Percentiles rank a stretch among this genome's conserved stretches.
These are phyloP conservation scores for Nakazawaea pomicola DNA, from an alignment of 805 yeast species.

Conservation along the genomic window DNA sequence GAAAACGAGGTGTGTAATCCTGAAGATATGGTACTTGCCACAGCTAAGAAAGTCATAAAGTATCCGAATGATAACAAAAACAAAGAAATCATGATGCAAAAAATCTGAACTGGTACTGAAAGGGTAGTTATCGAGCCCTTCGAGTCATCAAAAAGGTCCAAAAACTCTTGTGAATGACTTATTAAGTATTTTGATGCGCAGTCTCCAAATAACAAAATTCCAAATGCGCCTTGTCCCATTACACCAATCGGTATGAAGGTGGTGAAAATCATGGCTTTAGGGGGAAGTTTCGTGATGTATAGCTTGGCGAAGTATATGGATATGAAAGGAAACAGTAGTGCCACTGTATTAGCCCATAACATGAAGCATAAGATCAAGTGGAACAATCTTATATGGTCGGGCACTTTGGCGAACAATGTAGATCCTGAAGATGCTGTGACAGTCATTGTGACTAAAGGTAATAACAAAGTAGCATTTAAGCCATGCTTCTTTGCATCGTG, in stretches of 20 bases:
- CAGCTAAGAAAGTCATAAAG: constrained; percentile 17
- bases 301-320: constrained; percentile 58
- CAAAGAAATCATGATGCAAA: constrained; percentile 6
- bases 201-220: constrained; percentile 33
- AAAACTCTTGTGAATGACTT: not conserved
- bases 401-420: constrained; percentile 39
- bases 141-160: not conserved
- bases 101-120: not conserved
- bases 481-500: constrained; percentile 16
- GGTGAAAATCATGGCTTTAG: constrained; percentile 50
- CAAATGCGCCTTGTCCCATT: constrained; percentile 80
- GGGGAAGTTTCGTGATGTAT: constrained; percentile 54
- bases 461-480: constrained; percentile 53
- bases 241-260: constrained; percentile 79
- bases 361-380: constrained; percentile 51
- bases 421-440: constrained; percentile 75
- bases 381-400: constrained; percentile 39
- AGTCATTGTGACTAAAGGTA: constrained; percentile 78
- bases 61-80: constrained; percentile 20
- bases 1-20: constrained; percentile 28
- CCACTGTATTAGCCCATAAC: constrained; percentile 66
- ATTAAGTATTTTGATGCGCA: not conserved
- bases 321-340: constrained; percentile 50
- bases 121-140: not conserved
- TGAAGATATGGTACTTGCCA: not conserved